Evolutionary conservation across 805 yeast genomes (phyloP).

Genomic region (Teunomyces kruisii): DNA sequence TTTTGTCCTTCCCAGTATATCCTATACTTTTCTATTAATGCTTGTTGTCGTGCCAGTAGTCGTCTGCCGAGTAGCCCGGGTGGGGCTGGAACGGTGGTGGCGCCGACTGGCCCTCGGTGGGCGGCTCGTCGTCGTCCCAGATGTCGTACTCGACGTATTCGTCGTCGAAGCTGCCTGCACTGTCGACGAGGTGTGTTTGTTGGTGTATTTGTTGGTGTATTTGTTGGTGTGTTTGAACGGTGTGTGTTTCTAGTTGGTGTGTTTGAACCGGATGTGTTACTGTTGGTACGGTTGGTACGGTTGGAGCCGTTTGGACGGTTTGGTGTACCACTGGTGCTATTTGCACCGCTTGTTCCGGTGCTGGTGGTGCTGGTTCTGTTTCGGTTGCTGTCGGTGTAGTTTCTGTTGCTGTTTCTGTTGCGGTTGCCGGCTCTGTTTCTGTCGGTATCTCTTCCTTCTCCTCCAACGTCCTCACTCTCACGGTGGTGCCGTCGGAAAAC

Average conservation of each 20-base stretch:
- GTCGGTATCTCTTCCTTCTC: not conserved
- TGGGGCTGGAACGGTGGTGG: slow-evolving; percentile 48
- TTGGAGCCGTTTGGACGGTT: no score
- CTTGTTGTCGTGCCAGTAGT: slow-evolving; percentile 40
- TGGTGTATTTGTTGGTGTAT: not conserved
- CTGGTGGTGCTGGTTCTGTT: no score
- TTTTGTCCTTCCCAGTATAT: no score
- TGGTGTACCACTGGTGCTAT: no score
- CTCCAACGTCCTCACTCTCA: not conserved
- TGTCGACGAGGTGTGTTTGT: not conserved
- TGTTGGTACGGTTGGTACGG: no score
- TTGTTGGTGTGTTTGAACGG: not conserved
- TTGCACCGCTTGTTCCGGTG: no score
- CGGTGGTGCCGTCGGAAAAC: not conserved
- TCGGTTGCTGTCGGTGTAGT: not conserved
- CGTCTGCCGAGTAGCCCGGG: slow-evolving; percentile 45
- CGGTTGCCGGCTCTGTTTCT: not conserved
- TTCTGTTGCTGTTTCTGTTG: not conserved
- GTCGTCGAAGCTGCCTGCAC: slow-evolving; percentile 20
- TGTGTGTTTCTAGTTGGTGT: no score
- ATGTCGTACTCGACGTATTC: slow-evolving; percentile 27
- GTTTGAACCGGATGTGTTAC: no score
- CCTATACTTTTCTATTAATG: slow-evolving; percentile 4
- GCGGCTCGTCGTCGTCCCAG: slow-evolving; percentile 14
- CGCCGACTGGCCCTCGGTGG: slow-evolving; percentile 7